A percentile compares a stretch with the other conserved stretches of the same genome.
phyloP scores from a whole-genome alignment of 2,329 filamentous ascomycete species.

The Colletotrichum endophyticum region DNA sequence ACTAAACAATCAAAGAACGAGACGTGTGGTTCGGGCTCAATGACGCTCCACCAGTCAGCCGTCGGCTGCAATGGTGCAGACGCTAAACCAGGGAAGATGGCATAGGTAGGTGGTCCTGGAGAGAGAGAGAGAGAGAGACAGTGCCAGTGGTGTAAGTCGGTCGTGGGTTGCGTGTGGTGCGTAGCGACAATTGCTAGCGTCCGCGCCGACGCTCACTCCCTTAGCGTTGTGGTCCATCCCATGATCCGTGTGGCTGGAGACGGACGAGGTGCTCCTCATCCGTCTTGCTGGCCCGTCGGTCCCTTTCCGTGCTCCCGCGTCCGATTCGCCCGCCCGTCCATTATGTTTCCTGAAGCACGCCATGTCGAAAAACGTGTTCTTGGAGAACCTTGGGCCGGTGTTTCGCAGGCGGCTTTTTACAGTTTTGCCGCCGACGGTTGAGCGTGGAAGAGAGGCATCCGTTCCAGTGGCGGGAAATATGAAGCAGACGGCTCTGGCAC shows the following conservation, averaged over 20 bases:
- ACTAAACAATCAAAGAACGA: conserved; percentile 5
- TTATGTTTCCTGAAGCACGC: background rate
- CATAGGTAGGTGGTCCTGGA: background rate
- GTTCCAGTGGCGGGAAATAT: background rate
- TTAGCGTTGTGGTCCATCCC: background rate
- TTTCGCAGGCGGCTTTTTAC: background rate
- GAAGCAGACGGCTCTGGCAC: background rate
- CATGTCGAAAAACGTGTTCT: background rate
- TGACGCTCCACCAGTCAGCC: conserved; percentile 12
- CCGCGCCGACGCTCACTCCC: background rate
- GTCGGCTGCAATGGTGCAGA: background rate
- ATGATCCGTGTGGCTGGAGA: conserved; percentile 6
- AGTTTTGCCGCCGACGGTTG: background rate
- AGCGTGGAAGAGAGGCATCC: background rate
- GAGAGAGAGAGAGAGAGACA: background rate
- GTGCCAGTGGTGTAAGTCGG: background rate
- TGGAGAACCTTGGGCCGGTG: background rate
- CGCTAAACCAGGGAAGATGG: background rate
- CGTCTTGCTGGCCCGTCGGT: background rate
- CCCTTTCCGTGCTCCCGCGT: conserved; percentile 5
- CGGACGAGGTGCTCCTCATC: background rate
- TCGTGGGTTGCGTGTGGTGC: background rate
- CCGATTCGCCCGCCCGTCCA: background rate
- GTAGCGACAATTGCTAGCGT: background rate
- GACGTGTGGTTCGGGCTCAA: conserved; percentile 1